Percentiles rank a stretch among this genome's conserved stretches.
Evolutionary conservation across 352 stramenopile genomes (phyloP).

Genomic region (Phytophthora sansomeana): DNA sequence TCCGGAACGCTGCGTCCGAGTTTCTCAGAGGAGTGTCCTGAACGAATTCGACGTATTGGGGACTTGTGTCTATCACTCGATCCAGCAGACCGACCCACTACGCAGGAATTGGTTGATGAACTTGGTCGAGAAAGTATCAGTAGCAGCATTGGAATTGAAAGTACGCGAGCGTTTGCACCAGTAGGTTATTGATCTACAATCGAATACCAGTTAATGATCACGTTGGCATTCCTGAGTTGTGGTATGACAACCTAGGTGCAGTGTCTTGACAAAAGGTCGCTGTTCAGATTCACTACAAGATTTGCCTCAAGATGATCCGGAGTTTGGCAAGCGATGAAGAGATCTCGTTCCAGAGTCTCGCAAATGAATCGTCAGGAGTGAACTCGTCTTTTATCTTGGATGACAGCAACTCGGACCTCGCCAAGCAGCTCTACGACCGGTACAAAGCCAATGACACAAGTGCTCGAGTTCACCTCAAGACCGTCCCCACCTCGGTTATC

Average conservation of each 20-base stretch:
- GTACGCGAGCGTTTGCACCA: background rate
- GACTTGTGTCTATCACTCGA: conserved; percentile 30
- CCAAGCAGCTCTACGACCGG: conserved; percentile 43
- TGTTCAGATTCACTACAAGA: background rate
- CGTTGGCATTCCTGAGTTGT: background rate
- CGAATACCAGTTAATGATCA: background rate
- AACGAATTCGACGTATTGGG: conserved; percentile 29
- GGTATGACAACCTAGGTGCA: background rate
- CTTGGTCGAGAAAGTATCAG: conserved; percentile 8
- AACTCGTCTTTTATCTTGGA: conserved; percentile 37
- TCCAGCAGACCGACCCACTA: conserved; percentile 12
- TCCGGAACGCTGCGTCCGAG: conserved; percentile 45
- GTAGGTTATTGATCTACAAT: background rate
- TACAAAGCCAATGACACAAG: conserved; percentile 8
- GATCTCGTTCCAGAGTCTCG: conserved; percentile 2
- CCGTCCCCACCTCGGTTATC: conserved; percentile 13
- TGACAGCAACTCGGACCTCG: conserved; percentile 45
- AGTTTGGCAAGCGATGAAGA: background rate
- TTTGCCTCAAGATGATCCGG: background rate
- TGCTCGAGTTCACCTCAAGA: conserved; percentile 13
- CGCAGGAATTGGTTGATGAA: conserved; percentile 12
- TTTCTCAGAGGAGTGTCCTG: conserved; percentile 51
- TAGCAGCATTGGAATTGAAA: conserved; percentile 1
- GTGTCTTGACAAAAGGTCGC: background rate
- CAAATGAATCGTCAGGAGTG: background rate